These are phyloP conservation scores for Xylariaceae sp. DNA, from an alignment of 2,329 filamentous ascomycete genomes.

Conservation along the genomic window DNA sequence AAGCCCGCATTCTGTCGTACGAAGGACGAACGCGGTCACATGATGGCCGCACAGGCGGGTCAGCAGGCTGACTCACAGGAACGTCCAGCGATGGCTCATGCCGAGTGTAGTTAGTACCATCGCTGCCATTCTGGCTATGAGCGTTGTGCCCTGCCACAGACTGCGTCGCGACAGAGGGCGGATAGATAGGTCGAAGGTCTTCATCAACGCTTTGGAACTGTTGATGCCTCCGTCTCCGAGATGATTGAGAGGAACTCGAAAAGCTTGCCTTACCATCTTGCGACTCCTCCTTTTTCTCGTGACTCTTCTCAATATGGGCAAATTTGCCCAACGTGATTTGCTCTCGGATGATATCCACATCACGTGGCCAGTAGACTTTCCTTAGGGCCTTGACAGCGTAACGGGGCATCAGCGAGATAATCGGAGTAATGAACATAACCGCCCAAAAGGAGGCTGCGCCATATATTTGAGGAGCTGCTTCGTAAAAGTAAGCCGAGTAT, in stretches of 20 bases:
- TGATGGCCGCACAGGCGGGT: conserved; percentile 41
- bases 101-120: conserved; percentile 84
- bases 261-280: conserved; percentile 33
- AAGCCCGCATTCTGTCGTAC: conserved; percentile 81
- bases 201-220: conserved; percentile 68
- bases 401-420: conserved; percentile 80
- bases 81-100: conserved; percentile 59
- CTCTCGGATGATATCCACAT: conserved; percentile 94
- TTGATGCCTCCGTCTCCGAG: conserved; percentile 51
- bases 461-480: conserved; percentile 74
- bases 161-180: conserved; percentile 78
- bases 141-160: conserved; percentile 65
- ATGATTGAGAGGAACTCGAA: conserved; percentile 37
- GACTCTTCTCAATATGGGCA: conserved; percentile 52
- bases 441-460: conserved; percentile 83
- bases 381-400: conserved; percentile 84
- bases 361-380: conserved; percentile 89
- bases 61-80: conserved; percentile 24
- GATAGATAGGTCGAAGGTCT: conserved; percentile 88
- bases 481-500: conserved; percentile 60
- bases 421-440: conserved; percentile 69
- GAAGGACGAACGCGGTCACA: conserved; percentile 71
- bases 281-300: conserved; percentile 29
- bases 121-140: conserved; percentile 85
- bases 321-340: conserved; percentile 82